Evolutionary conservation across 2,329 filamentous ascomycete species (phyloP), one percentile per base, ranked within the genome.

Genomic region (Metarhizium rileyi): DNA sequence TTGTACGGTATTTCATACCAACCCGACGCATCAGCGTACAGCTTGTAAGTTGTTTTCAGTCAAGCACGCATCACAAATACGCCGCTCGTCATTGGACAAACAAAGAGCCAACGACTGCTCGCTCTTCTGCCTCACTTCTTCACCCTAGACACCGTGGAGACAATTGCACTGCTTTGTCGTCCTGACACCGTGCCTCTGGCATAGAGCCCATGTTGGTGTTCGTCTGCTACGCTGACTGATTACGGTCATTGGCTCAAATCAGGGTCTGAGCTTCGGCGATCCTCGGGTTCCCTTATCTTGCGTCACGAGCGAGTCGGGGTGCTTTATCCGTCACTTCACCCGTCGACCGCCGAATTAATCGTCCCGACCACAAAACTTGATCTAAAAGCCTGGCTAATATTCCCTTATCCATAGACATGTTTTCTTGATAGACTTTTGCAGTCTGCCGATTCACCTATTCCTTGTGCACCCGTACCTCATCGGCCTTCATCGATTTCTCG

Each of bases 251-350:
- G 5, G 14, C 12, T 25, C 25, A 22, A 3, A 33, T 14, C 30
- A 2, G 30, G 16, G 30, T 33, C 30, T 33, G 30, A 33, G 30
- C 30, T 33, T n/a, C 16, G 30, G 30, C 30, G 5, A 14, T 33
- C 14, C 16, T 33, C 27, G 42, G 10, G 20, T 41, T 38, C 25
- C 36, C 52, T 50, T 53, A 53, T 53, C 52, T 50, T 43, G 47
- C 47, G 27, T 40, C 22, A 40, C 42, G 25, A 25, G 23, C 12
- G 12, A 8, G 22, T 28, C 44, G 44, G 41, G 25, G 12, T n/a
- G 45, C 50, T 41, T 51, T 46, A 49, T 51, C 50, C 44, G 46
- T 46, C 23, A 46, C 46, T 41, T 46, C 23, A 46, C 46, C 46
- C 30, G 9, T 27, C 44, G 36, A 12, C 38, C 41, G 20, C 30